Base-by-base conservation (phyloP, 2,329 filamentous ascomycete genomes). In the Blastomyces emzantsi region DNA sequence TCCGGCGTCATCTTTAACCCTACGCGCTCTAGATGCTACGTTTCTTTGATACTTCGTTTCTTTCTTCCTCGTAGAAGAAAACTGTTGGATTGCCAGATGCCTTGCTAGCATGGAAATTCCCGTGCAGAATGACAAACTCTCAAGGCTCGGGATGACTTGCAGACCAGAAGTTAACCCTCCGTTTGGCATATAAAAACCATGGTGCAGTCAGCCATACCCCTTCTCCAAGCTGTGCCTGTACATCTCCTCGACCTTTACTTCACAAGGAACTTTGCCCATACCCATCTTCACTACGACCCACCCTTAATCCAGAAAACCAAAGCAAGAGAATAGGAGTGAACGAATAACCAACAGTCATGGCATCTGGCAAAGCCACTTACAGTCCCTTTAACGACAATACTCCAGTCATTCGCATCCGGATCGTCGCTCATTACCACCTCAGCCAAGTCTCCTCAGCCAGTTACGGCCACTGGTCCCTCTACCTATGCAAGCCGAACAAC, bases 381-480 rank as follows among this genome's bases (percentile, higher is more conserved):
- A 7, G 6, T 39, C 41, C 56, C 41, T 22, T 19, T 3, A 30
- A 19, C 30, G 56, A 45, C 39, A 30, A 25, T 39, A 28, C 39
- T 17, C 17, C 30, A 52, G n/a, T 61, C 45, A 61, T 7, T 7
- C 8, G 15, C 28, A 41, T 52, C 30, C 59, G 45, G 36, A 61
- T 61, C 17, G 59, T 51, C 15, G 59, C 30, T 11, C 59, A 61
- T 25, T 1, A 22, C 19, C n/a, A 45, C 39, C n/a, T 30, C 39
- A 30, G 39, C 57, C 30, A 47, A 41, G 25, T 33, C 28, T 49
- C 57, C 15, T 25, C 28, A 11, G 5, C 11, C 39, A 52, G 59
- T 36, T 17, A 22, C 25, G n/a, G 33, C 17, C 59, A 51, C 45
- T 61, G 59, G 43, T 61, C 22, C 59, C 39, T 61, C 11, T 61